Evolutionary conservation across 2,329 filamentous ascomycete genomes (phyloP).

Genomic region (Aureobasidium sp.): DNA sequence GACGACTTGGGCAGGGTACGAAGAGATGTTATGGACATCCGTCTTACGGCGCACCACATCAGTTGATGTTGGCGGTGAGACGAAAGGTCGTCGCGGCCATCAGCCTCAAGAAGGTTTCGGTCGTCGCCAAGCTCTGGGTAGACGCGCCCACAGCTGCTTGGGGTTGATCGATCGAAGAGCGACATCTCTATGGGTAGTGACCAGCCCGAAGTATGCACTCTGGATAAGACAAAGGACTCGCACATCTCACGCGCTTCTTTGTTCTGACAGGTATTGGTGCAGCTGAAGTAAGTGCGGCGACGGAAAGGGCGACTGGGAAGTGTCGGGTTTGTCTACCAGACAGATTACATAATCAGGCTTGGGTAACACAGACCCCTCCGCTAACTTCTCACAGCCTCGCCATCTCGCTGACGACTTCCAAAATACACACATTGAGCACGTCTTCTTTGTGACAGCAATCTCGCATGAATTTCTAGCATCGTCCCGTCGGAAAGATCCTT

Average conservation of each 20-base stretch:
- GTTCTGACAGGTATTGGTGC: not conserved
- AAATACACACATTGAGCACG: not conserved
- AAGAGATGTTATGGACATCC: not conserved
- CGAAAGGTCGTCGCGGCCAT: not conserved
- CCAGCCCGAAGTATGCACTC: no score
- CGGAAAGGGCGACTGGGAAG: not conserved
- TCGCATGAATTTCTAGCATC: not conserved
- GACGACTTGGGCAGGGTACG: not conserved
- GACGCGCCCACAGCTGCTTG: not conserved
- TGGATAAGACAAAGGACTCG: not conserved
- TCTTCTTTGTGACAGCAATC: not conserved
- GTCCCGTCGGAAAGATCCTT: not conserved
- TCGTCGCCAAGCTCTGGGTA: not conserved
- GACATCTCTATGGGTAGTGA: not conserved
- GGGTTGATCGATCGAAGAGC: not conserved
- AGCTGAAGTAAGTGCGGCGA: not conserved
- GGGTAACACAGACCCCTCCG: not conserved
- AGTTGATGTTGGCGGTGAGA: not conserved
- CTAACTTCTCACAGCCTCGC: not conserved
- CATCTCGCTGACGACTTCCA: not conserved
- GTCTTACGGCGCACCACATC: constrained; percentile 1
- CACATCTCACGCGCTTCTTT: not conserved
- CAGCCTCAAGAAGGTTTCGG: not conserved
- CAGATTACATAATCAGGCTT: not conserved
- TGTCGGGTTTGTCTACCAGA: not conserved